These are phyloP conservation scores for Mycosarcoma maydis DNA, from an alignment of 1,284 basidiomycete species.

Conservation along the genomic window DNA sequence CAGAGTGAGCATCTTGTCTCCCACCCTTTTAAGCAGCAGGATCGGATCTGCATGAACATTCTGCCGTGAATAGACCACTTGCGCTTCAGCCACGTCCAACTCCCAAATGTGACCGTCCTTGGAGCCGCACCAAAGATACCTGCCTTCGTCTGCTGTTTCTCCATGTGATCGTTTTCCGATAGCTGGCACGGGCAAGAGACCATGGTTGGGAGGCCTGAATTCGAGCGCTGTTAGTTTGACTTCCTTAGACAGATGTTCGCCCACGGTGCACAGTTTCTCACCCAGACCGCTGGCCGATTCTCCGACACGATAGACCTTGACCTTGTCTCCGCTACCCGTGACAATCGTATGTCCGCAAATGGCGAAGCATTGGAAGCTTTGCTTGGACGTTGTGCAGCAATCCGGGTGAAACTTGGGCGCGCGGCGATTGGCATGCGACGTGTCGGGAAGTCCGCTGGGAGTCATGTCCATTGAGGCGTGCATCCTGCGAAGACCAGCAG, in stretches of 20 bases:
- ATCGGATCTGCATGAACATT: constrained; percentile 57
- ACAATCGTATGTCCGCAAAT: constrained; percentile 48
- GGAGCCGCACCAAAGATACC: constrained; percentile 63
- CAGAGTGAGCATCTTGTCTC: constrained; percentile 55
- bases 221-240: constrained; percentile 51
- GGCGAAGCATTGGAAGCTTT: constrained; percentile 46
- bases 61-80: constrained; percentile 37
- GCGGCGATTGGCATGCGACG: constrained; percentile 45
- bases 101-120: constrained; percentile 59
- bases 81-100: constrained; percentile 51
- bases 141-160: constrained; percentile 48
- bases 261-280: constrained; percentile 51
- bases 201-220: constrained; percentile 45
- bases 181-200: constrained; percentile 13
- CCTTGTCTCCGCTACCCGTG: constrained; percentile 50
- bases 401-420: constrained; percentile 44
- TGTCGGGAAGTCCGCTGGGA: constrained; percentile 34
- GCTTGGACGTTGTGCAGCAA: constrained; percentile 32
- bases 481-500: constrained; percentile 22
- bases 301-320: constrained; percentile 55
- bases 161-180: constrained; percentile 29
- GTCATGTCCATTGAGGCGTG: constrained; percentile 34
- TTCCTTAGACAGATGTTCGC: constrained; percentile 47
- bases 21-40: constrained; percentile 49
- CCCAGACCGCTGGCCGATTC: constrained; percentile 32